Evolutionary conservation across 2,329 filamentous ascomycete species (phyloP), one percentile per base, ranked within the genome.

Genomic region (Ophiosphaerella herpotricha): DNA sequence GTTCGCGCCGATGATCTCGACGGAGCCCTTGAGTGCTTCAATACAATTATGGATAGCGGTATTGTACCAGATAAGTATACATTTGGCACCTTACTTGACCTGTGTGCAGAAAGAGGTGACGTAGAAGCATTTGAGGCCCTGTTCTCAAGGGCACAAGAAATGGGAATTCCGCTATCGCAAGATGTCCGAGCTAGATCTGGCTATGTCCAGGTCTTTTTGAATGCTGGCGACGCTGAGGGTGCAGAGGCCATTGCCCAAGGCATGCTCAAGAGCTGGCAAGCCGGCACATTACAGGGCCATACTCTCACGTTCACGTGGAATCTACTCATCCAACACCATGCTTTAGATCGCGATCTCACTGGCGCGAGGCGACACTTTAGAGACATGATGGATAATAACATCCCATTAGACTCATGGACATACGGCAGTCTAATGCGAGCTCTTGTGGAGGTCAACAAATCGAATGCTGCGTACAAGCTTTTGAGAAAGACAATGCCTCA

Each of bases 221-320:
- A 74, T 40, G 82, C 85, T 50, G 81, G 67, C 23, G 72, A 78
- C 26, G 33, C 73, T 1, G 63, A 74, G 18, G 62, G 65, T 37
- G 78, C 78, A 5, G 66, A 76, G 46, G 58, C 60, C 9, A 77
- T 84, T 59, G 87, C 87, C 3, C 80, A 86, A 67, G 74, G 75
- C 34, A 75, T 90, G 41, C 83, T 86, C 29, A 67, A 81, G 41
- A 80, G 58, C 38, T 64, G 65, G 52, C 54, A 55, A 45, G 45
- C 55, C 24, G 69, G 67, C 16, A 57, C 51, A 4, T 68, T 84
- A 1, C 67, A 78, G 14, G 80, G 84, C 1, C 35, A 64, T 24
- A 76, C 80, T 1, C 76, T 81, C 18, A 85, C 85, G 2, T 77
- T 80, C 29, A 83, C 91, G 65, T 97, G 90, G 89, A 96, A 97